Percentiles rank a stretch among this genome's conserved stretches.
These are phyloP conservation scores for Camelina laxa DNA, from an alignment of 345 rosid species.

Conservation along the genomic window DNA sequence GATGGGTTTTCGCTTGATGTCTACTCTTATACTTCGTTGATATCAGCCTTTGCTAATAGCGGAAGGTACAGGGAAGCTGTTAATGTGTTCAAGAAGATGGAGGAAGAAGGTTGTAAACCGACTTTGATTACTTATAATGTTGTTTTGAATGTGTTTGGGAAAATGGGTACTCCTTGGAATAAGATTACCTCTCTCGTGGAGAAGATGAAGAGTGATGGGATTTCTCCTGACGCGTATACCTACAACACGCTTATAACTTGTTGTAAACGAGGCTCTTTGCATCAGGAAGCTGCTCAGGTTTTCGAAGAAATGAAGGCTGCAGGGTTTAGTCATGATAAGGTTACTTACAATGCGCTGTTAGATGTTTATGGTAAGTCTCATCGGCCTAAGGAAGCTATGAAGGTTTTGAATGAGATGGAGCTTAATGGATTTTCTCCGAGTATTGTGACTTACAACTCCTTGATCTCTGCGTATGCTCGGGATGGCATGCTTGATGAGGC, in stretches of 20 bases:
- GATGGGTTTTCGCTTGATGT: slow-evolving; percentile 73
- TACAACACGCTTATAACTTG: slow-evolving; percentile 86
- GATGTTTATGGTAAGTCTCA: slow-evolving; percentile 95
- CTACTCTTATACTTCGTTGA: slow-evolving; percentile 80
- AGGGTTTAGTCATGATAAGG: slow-evolving; percentile 79
- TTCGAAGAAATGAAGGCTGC: slow-evolving; percentile 74
- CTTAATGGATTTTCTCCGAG: slow-evolving; percentile 65
- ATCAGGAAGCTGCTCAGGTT: slow-evolving; percentile 76
- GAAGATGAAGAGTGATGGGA: slow-evolving; percentile 67
- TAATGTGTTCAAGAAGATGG: slow-evolving; percentile 74
- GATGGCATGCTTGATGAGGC: slow-evolving; percentile 84
- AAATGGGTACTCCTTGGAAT: slow-evolving; percentile 98
- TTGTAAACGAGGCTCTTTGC: slow-evolving; percentile 82
- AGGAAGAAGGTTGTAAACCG: slow-evolving; percentile 81
- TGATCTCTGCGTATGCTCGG: slow-evolving; percentile 84
- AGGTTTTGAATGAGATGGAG: slow-evolving; percentile 86
- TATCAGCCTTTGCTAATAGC: slow-evolving; percentile 66
- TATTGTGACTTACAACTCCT: slow-evolving; percentile 78
- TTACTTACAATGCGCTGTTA: slow-evolving; percentile 78
- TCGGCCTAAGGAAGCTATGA: slow-evolving; percentile 80
- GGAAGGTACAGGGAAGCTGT: slow-evolving; percentile 90
- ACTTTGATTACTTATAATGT: slow-evolving; percentile 91
- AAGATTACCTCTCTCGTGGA: slow-evolving; percentile 63
- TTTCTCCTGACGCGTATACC: slow-evolving; percentile 75
- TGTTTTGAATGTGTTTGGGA: slow-evolving; percentile 79